These are phyloP conservation scores for Phytophthora aleatoria DNA, from an alignment of 352 stramenopile species.

Conservation along the genomic window DNA sequence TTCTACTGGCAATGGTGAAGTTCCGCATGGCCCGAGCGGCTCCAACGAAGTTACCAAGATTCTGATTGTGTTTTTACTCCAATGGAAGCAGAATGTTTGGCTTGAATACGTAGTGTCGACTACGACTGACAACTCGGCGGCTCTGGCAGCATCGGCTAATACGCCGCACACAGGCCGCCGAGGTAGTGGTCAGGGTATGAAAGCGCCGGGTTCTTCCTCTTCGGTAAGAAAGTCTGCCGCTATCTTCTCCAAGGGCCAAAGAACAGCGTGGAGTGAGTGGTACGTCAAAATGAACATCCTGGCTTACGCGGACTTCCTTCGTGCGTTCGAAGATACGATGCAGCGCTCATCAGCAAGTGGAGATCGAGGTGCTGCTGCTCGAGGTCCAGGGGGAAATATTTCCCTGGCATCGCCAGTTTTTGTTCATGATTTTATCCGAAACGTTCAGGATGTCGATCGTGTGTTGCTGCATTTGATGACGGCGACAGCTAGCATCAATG, in stretches of 20 bases:
- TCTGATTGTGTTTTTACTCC: constrained; percentile 79
- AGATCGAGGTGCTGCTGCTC: constrained; percentile 9
- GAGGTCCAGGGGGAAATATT: constrained; percentile 11
- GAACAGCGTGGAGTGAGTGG: constrained; percentile 70
- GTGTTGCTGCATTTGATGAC: constrained; percentile 87
- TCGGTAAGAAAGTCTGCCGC: constrained; percentile 29
- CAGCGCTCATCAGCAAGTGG: constrained; percentile 26
- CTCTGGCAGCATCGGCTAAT: constrained; percentile 6
- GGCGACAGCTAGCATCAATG: constrained; percentile 50
- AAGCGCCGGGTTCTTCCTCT: constrained; percentile 24
- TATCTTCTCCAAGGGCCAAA: constrained; percentile 50
- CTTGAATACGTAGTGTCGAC: constrained; percentile 87
- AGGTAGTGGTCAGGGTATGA: constrained; percentile 33
- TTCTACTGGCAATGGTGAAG: constrained; percentile 12
- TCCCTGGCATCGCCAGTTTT: constrained; percentile 45
- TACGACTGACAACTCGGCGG: constrained; percentile 51
- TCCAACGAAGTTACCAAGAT: constrained; percentile 63
- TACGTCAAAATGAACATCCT: constrained; percentile 89
- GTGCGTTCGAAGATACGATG: constrained; percentile 75
- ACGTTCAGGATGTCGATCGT: constrained; percentile 87
- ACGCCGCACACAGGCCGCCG: constrained; percentile 17
- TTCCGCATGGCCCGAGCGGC: constrained; percentile 8
- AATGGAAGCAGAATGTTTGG: constrained; percentile 92
- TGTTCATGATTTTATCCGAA: constrained; percentile 83
- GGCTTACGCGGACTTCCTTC: constrained; percentile 80